These are phyloP conservation scores for Corymbia calophylla DNA, from an alignment of 441 rosid genomes.

Conservation along the genomic window DNA sequence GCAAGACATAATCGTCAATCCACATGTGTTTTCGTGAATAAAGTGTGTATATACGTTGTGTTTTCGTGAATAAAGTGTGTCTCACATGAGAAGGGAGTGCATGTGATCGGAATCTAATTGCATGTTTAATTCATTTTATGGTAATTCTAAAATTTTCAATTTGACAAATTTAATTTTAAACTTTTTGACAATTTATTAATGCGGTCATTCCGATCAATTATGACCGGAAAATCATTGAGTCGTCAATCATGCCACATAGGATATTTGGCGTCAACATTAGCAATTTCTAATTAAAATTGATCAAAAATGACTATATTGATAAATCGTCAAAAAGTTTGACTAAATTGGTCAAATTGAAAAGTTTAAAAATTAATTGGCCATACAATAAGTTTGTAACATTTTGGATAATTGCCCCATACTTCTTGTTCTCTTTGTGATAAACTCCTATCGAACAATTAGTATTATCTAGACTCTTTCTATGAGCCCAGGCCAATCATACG, in stretches of 20 bases:
- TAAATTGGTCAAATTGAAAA: not conserved
- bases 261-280: too few species aligned
- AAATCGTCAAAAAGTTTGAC: rapidly evolving
- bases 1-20: not conserved
- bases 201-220: not conserved
- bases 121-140: not conserved
- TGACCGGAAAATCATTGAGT: not conserved
- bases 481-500: not conserved
- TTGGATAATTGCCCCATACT: not conserved
- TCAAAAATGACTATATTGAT: not conserved
- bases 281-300: too few species aligned
- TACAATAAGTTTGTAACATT: rapidly evolving
- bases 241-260: rapidly evolving
- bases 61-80: not conserved
- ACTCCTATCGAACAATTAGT: not conserved
- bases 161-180: too few species aligned
- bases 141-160: too few species aligned
- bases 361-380: not conserved
- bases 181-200: not conserved
- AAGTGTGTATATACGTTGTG: not conserved
- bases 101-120: not conserved
- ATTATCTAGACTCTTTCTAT: not conserved
- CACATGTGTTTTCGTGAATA: not conserved
- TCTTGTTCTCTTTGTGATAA: too few species aligned
- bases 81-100: not conserved